A percentile compares a stretch with the other conserved stretches of the same genome.
phyloP scores from a whole-genome alignment of 2,329 filamentous ascomycete species.

The Rutstroemia sp. region DNA sequence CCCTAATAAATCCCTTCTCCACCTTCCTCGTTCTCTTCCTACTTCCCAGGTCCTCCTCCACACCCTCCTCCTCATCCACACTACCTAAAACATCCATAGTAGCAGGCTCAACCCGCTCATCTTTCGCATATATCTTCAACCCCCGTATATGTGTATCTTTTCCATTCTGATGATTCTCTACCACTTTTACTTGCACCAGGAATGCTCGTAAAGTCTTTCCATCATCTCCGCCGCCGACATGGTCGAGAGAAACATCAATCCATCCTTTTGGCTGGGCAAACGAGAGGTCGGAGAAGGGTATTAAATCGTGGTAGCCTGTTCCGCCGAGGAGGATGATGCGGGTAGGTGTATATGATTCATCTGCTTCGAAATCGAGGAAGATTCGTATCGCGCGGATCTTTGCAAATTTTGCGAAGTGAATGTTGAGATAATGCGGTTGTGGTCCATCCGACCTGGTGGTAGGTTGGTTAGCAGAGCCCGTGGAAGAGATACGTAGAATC shows the following conservation, averaged over 20 bases:
- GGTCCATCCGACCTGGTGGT: conserved; percentile 66
- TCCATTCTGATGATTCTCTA: conserved; percentile 97
- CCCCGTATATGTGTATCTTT: conserved; percentile 97
- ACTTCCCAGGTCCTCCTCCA: conserved; percentile 7
- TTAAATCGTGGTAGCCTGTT: conserved; percentile 83
- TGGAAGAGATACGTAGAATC: not conserved
- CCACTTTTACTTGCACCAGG: conserved; percentile 80
- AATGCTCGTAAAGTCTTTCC: conserved; percentile 77
- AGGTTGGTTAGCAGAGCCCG: not conserved
- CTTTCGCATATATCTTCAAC: conserved; percentile 68
- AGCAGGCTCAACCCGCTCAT: conserved; percentile 22
- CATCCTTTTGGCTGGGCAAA: conserved; percentile 78
- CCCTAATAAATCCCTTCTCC: conserved; percentile 18
- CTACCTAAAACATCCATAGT: conserved; percentile 14
- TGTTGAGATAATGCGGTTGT: conserved; percentile 74
- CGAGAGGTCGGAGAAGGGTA: conserved; percentile 76
- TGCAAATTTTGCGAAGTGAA: conserved; percentile 79
- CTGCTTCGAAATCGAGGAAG: conserved; percentile 82
- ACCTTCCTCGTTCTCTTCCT: not conserved
- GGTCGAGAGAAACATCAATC: conserved; percentile 72
- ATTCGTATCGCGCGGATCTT: conserved; percentile 72
- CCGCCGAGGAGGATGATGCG: conserved; percentile 85
- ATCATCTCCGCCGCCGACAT: conserved; percentile 50
- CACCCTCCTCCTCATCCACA: conserved; percentile 5
- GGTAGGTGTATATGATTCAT: conserved; percentile 95